Percentiles rank a stretch among this genome's conserved stretches.
These are phyloP conservation scores for Cyclanthera cordifolia DNA, from an alignment of 306 rosid species.

Conservation along the genomic window DNA sequence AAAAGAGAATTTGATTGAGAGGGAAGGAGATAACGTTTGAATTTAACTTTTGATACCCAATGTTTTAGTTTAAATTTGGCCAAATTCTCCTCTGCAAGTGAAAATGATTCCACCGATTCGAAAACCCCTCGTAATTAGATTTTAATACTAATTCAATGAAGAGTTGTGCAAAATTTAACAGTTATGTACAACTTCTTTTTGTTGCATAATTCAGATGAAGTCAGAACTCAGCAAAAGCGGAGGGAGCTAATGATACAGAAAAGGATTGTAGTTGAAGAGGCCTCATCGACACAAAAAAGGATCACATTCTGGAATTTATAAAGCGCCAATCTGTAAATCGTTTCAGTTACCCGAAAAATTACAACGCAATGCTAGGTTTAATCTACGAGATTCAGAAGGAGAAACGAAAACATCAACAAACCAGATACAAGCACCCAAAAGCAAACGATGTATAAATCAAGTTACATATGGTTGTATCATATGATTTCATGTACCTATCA, in stretches of 20 bases:
- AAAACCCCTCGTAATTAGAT: background rate
- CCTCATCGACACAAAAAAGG: background rate
- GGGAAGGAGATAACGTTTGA: no score
- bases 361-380: background rate
- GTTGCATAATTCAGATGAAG: background rate
- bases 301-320: background rate
- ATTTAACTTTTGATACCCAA: background rate
- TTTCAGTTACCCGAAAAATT: background rate
- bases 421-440: background rate
- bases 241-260: background rate
- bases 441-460: background rate
- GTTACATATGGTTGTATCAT: background rate
- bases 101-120: constrained; percentile 1
- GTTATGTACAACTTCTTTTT: no score
- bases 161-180: background rate
- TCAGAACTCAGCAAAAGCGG: background rate
- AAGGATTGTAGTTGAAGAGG: background rate
- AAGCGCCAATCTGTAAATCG: background rate
- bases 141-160: background rate
- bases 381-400: background rate
- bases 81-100: background rate
- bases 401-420: no score
- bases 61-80: background rate
- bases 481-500: background rate
- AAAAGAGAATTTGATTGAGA: background rate